A percentile compares a stretch with the other conserved stretches of the same genome.
Evolutionary conservation across 1,139 yeast genomes (phyloP).

Genomic region (Suhomyces chickasaworum): DNA sequence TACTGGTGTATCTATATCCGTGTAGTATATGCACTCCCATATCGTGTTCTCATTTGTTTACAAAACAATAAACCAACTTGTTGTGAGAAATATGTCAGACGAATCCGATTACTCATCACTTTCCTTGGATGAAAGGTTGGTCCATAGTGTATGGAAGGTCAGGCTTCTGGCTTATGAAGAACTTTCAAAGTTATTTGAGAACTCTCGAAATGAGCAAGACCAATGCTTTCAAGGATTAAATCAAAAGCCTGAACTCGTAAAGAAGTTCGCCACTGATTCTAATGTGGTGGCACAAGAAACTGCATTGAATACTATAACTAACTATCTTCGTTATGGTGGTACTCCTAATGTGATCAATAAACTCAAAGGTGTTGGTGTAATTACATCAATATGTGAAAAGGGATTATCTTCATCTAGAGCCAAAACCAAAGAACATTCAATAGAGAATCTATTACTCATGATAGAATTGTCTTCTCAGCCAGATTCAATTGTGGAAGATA

Average conservation of each 20-base stretch:
- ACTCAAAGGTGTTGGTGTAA: constrained; percentile 44
- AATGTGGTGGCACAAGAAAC: constrained; percentile 94
- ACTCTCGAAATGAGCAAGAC: constrained; percentile 57
- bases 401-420: constrained; percentile 77
- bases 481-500: constrained; percentile 64
- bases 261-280: constrained; percentile 66
- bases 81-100: constrained; percentile 25
- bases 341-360: constrained; percentile 33
- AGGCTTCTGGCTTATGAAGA: constrained; percentile 81
- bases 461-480: constrained; percentile 66
- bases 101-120: constrained; percentile 65
- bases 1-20: not conserved
- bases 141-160: constrained; percentile 88
- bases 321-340: constrained; percentile 65
- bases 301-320: constrained; percentile 60
- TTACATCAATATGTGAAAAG: constrained; percentile 71
- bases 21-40: constrained; percentile 4
- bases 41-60: constrained; percentile 14
- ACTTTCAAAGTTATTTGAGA: constrained; percentile 52
- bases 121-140: constrained; percentile 65
- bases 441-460: constrained; percentile 61
- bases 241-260: constrained; percentile 50
- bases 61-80: constrained; percentile 5
- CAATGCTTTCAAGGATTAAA: constrained; percentile 55
- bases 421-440: constrained; percentile 68